Evolutionary conservation across 208 protist species (phyloP), one percentile per base, ranked within the genome.

Genomic region (Strigomonas culicis): DNA sequence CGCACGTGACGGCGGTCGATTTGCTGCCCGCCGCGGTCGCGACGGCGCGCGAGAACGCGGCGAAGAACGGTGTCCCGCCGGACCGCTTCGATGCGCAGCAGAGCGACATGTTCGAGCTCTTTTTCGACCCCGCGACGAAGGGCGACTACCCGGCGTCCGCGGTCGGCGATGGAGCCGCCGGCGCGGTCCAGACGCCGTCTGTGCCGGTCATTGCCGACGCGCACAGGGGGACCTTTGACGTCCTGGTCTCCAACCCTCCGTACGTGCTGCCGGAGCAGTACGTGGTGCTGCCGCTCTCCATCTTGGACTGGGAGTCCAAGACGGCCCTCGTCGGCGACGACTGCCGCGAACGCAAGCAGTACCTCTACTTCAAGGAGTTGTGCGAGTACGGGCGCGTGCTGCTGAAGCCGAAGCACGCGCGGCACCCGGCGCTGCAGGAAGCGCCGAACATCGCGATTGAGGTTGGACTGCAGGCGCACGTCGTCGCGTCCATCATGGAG

Each of bases 331-430:
- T 96, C 27, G 90, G 90, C 15, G 87, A 93, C 61, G 79, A 77
- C 49, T 68, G 65, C 32, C 74, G 87, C 31, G 83, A 86, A 41
- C 59, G 63, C 10, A 60, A 81, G 31, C 87, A 92, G 66, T 85
- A 93, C 70, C 63, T 84, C 24, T 96, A 96, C 74, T 96, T 93
- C 66, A 72, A 96, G 57, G 87, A 96, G 63, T 74, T 96, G 4
- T 88, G 77, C 59, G 85, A 90, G 59, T 67, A 83, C 49, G 90
- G 84, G 1, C 46, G 72, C 0, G 55, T 60, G 11, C 50, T 89
- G 31, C 72, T 96, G 27, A 92, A 92, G 63, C 77, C 72, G 19
- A 73, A 78, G 4, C 31, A 28, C 15, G 31, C 61, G 24, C 81
- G 86, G 0, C 53, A 82, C 44, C 11, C 55, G 0, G 55, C 50